A percentile compares a stretch with the other conserved stretches of the same genome.
Evolutionary conservation across 2,329 filamentous ascomycete genomes (phyloP).

Genomic region (Escovopsis sp.): DNA sequence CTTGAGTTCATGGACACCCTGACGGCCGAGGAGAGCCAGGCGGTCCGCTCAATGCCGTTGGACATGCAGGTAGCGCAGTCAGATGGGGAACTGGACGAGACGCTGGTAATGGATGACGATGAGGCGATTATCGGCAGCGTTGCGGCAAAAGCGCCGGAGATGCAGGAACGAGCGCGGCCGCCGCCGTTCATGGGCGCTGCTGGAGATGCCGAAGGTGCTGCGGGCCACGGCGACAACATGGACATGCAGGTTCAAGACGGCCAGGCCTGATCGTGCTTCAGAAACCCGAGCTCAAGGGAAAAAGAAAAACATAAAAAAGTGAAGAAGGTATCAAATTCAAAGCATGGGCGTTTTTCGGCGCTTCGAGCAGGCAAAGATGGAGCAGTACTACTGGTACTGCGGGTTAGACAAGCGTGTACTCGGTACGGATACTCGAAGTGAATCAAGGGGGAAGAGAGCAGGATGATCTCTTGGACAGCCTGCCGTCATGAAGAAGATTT

Average conservation of each 20-base stretch:
- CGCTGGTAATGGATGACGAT: too few relatives aligned
- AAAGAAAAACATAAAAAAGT: too few relatives aligned
- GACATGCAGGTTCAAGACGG: conserved; percentile 23
- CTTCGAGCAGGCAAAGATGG: too few relatives aligned
- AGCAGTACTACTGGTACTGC: too few relatives aligned
- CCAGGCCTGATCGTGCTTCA: background rate
- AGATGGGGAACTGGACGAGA: background rate
- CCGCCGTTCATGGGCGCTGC: conserved; percentile 13
- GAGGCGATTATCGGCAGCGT: conserved; percentile 1
- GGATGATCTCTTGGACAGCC: background rate
- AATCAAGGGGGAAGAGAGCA: background rate
- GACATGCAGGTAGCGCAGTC: background rate
- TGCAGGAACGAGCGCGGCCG: conserved; percentile 26
- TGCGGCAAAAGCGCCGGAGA: conserved; percentile 22
- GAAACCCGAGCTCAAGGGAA: too few relatives aligned
- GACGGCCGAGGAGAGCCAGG: conserved; percentile 9
- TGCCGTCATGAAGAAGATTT: too few relatives aligned
- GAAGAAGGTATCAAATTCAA: too few relatives aligned
- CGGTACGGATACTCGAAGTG: too few relatives aligned
- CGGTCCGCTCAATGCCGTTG: background rate
- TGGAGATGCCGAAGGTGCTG: conserved; percentile 7
- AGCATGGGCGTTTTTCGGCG: too few relatives aligned
- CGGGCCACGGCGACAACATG: conserved; percentile 14
- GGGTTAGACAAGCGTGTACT: too few relatives aligned
- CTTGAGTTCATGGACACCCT: conserved; percentile 10